These are phyloP conservation scores for Lachancea waltii DNA, from an alignment of 805 yeast species.

Conservation along the genomic window DNA sequence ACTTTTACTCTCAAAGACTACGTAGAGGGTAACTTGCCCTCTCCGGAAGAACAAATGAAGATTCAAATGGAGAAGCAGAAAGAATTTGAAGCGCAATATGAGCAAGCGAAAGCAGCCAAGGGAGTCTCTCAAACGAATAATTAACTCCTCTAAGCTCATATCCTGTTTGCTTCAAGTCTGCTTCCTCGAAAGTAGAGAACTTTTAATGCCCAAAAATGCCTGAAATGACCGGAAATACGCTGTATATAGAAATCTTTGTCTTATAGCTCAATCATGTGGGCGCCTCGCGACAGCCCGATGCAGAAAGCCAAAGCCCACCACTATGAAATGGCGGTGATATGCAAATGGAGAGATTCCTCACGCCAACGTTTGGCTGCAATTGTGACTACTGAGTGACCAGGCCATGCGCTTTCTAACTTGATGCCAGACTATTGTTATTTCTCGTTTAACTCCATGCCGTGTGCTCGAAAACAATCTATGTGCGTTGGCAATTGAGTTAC, in stretches of 20 bases:
- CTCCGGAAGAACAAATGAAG: slow-evolving; percentile 56
- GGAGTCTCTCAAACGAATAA: slow-evolving; percentile 7
- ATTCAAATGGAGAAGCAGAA: slow-evolving; percentile 38
- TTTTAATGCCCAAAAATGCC: slow-evolving; percentile 5
- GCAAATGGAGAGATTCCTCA: too few species aligned
- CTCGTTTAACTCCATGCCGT: too few species aligned
- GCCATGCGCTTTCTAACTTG: too few species aligned
- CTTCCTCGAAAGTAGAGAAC: neutral
- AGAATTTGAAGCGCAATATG: slow-evolving; percentile 33
- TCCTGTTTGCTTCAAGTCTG: neutral
- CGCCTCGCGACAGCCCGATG: too few species aligned
- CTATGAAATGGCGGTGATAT: too few species aligned
- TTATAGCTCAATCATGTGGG: neutral
- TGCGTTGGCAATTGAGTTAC: too few species aligned
- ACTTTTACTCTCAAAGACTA: slow-evolving; percentile 78
- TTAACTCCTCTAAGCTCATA: neutral
- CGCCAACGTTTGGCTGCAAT: too few species aligned
- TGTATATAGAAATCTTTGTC: slow-evolving; percentile 4
- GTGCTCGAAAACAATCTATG: too few species aligned
- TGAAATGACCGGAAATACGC: slow-evolving; percentile 7
- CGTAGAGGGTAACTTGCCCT: slow-evolving; percentile 75
- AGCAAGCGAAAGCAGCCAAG: slow-evolving; percentile 21
- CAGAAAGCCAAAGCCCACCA: too few species aligned
- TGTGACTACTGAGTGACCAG: too few species aligned
- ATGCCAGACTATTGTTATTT: too few species aligned